Evolutionary conservation across 768 basidiomycete species (phyloP).

Genomic region (Trichaptum fuscoviolaceum): DNA sequence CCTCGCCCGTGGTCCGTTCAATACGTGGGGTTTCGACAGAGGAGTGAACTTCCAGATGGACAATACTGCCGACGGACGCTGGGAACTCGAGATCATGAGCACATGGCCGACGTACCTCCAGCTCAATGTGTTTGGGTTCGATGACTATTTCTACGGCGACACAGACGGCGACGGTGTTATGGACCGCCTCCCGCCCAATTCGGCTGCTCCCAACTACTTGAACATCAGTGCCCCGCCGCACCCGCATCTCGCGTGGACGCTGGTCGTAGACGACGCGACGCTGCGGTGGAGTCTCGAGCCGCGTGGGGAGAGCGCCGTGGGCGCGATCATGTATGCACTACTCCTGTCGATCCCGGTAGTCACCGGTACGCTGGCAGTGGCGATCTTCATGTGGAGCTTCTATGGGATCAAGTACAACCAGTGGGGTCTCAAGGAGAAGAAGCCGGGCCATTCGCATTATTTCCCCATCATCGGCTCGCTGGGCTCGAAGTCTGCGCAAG

Average conservation of each 20-base stretch:
- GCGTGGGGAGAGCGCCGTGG: slow-evolving; percentile 74
- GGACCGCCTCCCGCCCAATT: slow-evolving; percentile 89
- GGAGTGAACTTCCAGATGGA: slow-evolving; percentile 71
- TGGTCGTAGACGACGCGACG: slow-evolving; percentile 71
- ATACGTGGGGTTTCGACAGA: slow-evolving; percentile 86
- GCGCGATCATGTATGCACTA: slow-evolving; percentile 84
- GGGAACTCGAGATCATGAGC: slow-evolving; percentile 88
- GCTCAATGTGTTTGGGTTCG: slow-evolving; percentile 86
- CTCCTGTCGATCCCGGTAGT: slow-evolving; percentile 77
- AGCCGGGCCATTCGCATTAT: slow-evolving; percentile 61
- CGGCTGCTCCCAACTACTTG: slow-evolving; percentile 76
- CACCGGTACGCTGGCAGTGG: slow-evolving; percentile 76
- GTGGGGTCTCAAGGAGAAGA: slow-evolving; percentile 77
- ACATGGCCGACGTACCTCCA: slow-evolving; percentile 88
- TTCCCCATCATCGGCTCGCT: slow-evolving; percentile 79
- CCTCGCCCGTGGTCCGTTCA: slow-evolving; percentile 85
- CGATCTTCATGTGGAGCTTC: slow-evolving; percentile 93
- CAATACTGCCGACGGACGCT: slow-evolving; percentile 56
- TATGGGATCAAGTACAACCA: slow-evolving; percentile 94
- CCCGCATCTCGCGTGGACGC: slow-evolving; percentile 84
- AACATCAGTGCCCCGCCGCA: slow-evolving; percentile 89
- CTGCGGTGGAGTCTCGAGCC: slow-evolving; percentile 78
- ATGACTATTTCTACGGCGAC: slow-evolving; percentile 92
- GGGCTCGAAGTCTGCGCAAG: slow-evolving; percentile 61
- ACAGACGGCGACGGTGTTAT: slow-evolving; percentile 81